Evolutionary conservation across 495 filamentous ascomycete species (phyloP).

Genomic region (Neurospora sp.): DNA sequence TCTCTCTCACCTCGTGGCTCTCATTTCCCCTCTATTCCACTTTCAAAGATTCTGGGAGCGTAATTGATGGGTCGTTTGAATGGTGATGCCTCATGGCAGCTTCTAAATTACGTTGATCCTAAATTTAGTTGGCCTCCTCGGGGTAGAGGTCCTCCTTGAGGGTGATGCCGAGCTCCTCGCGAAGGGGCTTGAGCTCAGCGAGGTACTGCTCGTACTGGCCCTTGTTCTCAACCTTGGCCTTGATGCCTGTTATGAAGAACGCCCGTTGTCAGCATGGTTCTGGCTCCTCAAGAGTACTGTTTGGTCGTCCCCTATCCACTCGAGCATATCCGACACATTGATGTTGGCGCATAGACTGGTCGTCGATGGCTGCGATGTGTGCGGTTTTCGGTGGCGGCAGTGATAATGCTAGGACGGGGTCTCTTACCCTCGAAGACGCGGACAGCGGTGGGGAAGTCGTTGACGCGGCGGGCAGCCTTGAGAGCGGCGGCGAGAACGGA

Average conservation of each 20-base stretch:
- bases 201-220: slow-evolving; percentile 98
- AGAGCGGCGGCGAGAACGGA: slow-evolving; percentile 87
- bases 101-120: background rate
- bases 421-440: slow-evolving; percentile 88
- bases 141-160: slow-evolving; percentile 95
- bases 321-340: background rate
- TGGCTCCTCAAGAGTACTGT: background rate
- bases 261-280: background rate
- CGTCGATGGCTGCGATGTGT: background rate
- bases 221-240: slow-evolving; percentile 98
- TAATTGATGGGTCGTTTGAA: slow-evolving; percentile 3
- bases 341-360: background rate
- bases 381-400: slow-evolving; percentile 7
- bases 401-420: background rate
- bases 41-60: background rate
- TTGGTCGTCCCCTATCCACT: background rate
- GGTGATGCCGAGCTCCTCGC: slow-evolving; percentile 84
- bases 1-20: background rate
- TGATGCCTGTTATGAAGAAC: slow-evolving; percentile 57
- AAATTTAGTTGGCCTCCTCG: slow-evolving; percentile 42
- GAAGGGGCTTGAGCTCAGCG: slow-evolving; percentile 77
- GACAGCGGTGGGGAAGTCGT: slow-evolving; percentile 97
- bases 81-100: background rate
- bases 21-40: background rate
- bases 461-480: slow-evolving; percentile 84